Evolutionary conservation across 2,329 filamentous ascomycete genomes (phyloP).

Genomic region (Chrysosporium queenslandicum): DNA sequence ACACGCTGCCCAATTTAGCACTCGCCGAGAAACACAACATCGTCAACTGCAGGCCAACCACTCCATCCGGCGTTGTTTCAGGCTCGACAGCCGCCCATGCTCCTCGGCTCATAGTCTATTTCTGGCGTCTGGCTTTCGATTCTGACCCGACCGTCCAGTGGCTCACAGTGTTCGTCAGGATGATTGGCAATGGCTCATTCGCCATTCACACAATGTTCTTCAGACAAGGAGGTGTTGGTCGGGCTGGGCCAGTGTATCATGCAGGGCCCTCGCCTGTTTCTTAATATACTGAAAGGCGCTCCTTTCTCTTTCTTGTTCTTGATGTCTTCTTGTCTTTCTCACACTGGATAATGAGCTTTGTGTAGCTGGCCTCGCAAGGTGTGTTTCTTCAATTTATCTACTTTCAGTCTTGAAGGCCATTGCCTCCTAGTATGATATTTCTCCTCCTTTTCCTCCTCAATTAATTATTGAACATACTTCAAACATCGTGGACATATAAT

Average conservation of each 20-base stretch:
- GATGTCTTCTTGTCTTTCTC: neutral
- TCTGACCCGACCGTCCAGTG: neutral
- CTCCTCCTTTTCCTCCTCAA: neutral
- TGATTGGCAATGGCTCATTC: neutral
- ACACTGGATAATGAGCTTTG: neutral
- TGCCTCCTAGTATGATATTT: neutral
- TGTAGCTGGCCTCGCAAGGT: neutral
- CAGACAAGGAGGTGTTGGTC: neutral
- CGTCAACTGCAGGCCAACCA: conserved; percentile 11
- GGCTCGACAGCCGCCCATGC: conserved; percentile 7
- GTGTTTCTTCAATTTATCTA: neutral
- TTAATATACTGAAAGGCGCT: neutral
- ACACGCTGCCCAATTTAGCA: conserved; percentile 9
- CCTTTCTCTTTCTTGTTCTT: neutral
- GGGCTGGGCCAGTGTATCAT: neutral
- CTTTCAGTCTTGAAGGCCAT: neutral
- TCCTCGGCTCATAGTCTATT: neutral
- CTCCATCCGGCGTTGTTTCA: conserved; percentile 1
- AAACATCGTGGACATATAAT: neutral
- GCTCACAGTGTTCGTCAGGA: neutral
- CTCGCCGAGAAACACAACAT: neutral
- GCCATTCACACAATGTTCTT: neutral
- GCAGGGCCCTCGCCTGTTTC: neutral
- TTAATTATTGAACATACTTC: neutral
- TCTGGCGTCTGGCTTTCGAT: conserved; percentile 2